A percentile compares a stretch with the other conserved stretches of the same genome.
phyloP scores from a whole-genome alignment of 2,329 filamentous ascomycete genomes.

The Pseudocercospora fuligena region DNA sequence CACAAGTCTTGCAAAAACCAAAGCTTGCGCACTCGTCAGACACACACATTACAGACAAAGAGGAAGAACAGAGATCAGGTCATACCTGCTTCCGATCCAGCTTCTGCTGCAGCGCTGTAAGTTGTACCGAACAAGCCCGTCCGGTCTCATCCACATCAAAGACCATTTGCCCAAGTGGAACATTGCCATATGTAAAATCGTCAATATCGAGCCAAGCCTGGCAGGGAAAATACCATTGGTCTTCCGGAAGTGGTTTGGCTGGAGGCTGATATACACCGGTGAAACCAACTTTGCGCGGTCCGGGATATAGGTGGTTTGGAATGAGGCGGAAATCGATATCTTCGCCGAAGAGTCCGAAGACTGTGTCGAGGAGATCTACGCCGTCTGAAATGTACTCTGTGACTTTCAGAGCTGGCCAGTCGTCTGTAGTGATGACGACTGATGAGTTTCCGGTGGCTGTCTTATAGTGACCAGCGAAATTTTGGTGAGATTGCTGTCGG shows the following conservation, averaged over 20 bases:
- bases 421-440: constrained; percentile 33
- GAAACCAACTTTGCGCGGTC: constrained; percentile 21
- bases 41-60: not conserved
- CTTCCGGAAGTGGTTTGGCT: constrained; percentile 23
- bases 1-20: not conserved
- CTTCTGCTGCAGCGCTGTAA: constrained; percentile 25
- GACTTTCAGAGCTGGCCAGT: constrained; percentile 39
- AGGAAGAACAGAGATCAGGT: not conserved
- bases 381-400: constrained; percentile 41
- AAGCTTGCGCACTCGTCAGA: not conserved
- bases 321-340: constrained; percentile 32
- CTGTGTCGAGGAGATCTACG: constrained; percentile 37
- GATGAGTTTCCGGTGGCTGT: constrained; percentile 20
- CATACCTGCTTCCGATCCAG: constrained; percentile 24
- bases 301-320: constrained; percentile 34
- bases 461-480: constrained; percentile 37
- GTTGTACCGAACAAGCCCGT: constrained; percentile 21
- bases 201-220: constrained; percentile 29
- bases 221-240: constrained; percentile 24
- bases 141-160: constrained; percentile 32
- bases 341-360: constrained; percentile 22
- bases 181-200: constrained; percentile 31
- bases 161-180: constrained; percentile 26
- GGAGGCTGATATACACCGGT: constrained; percentile 24
- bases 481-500: constrained; percentile 34